Percentiles rank a stretch among this genome's conserved stretches.
Conservation (phyloP, 2,329 filamentous ascomycete species). For the Sporothrix brasiliensis region DNA sequence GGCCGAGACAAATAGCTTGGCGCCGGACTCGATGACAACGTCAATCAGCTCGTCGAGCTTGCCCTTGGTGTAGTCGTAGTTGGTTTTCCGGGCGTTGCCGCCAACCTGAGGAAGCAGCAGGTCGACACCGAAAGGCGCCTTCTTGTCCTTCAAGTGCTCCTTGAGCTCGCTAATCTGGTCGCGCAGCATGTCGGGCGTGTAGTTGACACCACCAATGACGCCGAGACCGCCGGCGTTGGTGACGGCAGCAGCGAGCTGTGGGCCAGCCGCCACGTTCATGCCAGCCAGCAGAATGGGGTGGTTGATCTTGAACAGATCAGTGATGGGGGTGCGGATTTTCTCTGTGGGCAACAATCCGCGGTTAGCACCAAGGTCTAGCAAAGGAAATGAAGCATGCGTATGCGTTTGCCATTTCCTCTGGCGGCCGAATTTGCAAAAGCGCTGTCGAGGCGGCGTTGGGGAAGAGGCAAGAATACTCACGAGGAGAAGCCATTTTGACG, state of each 20-base stretch:
- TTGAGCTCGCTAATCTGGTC: conserved; percentile 97
- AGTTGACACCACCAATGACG: conserved; percentile 93
- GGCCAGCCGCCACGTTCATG: conserved; percentile 98
- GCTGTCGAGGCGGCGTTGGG: not conserved
- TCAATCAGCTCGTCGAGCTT: conserved; percentile 89
- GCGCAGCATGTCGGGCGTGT: conserved; percentile 94
- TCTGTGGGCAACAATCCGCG: conserved; percentile 54
- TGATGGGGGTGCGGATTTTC: conserved; percentile 86
- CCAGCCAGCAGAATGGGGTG: conserved; percentile 94
- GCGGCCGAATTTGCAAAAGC: not conserved
- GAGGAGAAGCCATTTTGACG: conserved; percentile 73
- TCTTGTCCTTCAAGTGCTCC: conserved; percentile 83
- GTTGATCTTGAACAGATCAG: conserved; percentile 96
- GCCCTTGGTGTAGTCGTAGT: conserved; percentile 99
- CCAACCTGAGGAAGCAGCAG: conserved; percentile 92
- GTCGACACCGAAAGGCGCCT: conserved; percentile 92
- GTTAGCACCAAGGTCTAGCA: not conserved
- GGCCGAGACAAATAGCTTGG: conserved; percentile 93
- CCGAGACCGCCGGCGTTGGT: conserved; percentile 95
- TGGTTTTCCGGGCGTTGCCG: conserved; percentile 91
- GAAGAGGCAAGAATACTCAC: conserved; percentile 55
- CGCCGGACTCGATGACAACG: conserved; percentile 89
- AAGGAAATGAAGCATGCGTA: too few relatives aligned
- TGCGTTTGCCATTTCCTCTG: not conserved
- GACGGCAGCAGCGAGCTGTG: conserved; percentile 93